phyloP scores from a whole-genome alignment of 495 filamentous ascomycete species.

The Penicillium coffeae region DNA sequence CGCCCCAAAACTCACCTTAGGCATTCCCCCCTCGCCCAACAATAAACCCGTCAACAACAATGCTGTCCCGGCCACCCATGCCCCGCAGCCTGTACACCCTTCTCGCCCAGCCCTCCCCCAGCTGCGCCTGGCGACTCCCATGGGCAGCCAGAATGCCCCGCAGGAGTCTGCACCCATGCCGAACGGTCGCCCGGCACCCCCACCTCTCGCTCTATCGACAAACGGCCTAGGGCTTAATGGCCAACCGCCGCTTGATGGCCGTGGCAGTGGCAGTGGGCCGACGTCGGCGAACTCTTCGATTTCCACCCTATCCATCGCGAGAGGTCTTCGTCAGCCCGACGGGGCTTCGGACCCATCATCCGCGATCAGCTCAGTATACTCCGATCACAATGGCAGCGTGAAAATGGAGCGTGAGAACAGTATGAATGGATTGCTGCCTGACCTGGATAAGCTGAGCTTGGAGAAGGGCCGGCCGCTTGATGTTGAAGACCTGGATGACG shows the following conservation, averaged over 20 bases:
- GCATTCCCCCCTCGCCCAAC: slow-evolving; percentile 81
- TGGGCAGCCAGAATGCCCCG: slow-evolving; percentile 62
- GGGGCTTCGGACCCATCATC: slow-evolving; percentile 82
- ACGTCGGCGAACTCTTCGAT: slow-evolving; percentile 82
- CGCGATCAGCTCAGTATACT: slow-evolving; percentile 79
- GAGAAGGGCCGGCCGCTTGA: slow-evolving; percentile 80
- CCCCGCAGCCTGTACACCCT: slow-evolving; percentile 31
- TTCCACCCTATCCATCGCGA: slow-evolving; percentile 71
- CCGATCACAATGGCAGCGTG: slow-evolving; percentile 62
- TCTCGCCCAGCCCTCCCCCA: slow-evolving; percentile 64
- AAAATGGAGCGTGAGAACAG: slow-evolving; percentile 76
- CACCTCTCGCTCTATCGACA: slow-evolving; percentile 36
- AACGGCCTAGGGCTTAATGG: slow-evolving; percentile 68
- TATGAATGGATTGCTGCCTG: slow-evolving; percentile 59
- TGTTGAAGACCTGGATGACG: slow-evolving; percentile 91
- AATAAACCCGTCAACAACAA: slow-evolving; percentile 59
- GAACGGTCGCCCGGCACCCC: slow-evolving; percentile 50
- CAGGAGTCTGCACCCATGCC: slow-evolving; percentile 50
- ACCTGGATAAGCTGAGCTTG: slow-evolving; percentile 68
- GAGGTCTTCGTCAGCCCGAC: slow-evolving; percentile 54
- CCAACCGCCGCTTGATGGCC: slow-evolving; percentile 69
- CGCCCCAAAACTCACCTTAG: slow-evolving; percentile 76
- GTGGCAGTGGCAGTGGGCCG: slow-evolving; percentile 68
- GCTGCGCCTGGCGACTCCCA: slow-evolving; percentile 78
- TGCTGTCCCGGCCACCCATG: slow-evolving; percentile 22